Percentiles rank a stretch among this genome's conserved stretches.
Conservation (phyloP, 441 rosid genomes). For the Geranium incanum region DNA sequence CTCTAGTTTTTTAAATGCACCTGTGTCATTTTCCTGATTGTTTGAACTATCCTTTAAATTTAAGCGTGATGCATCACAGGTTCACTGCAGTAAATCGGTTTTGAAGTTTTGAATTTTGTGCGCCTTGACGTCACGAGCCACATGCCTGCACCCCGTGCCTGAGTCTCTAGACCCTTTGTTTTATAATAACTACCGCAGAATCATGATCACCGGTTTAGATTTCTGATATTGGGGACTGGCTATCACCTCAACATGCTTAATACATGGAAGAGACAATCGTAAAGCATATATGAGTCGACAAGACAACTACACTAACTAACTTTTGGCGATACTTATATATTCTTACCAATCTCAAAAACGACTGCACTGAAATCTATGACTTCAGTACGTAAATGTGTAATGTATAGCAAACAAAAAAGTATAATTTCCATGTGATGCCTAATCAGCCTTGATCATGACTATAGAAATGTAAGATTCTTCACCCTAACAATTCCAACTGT, state of each 20-base stretch:
- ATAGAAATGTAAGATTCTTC: background rate
- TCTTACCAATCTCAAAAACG: background rate
- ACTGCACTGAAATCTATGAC: background rate
- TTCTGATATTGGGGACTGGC: background rate
- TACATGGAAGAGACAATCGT: background rate
- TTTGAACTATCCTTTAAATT: background rate
- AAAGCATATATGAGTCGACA: background rate
- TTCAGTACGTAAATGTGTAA: background rate
- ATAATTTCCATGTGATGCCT: background rate
- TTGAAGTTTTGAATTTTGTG: conserved; percentile 5
- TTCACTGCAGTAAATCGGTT: background rate
- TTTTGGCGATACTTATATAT: background rate
- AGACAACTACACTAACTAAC: conserved; percentile 2
- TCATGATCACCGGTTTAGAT: background rate
- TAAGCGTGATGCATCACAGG: background rate
- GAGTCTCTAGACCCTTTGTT: background rate
- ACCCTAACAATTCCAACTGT: background rate
- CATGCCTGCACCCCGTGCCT: background rate
- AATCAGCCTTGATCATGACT: background rate
- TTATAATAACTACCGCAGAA: background rate
- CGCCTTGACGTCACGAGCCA: background rate
- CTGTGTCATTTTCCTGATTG: too few species aligned
- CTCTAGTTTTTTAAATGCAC: too few species aligned
- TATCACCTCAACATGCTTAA: background rate
- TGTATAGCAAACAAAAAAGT: background rate